Conservation (phyloP, 257 asterid species). For the Scutellaria minor region DNA sequence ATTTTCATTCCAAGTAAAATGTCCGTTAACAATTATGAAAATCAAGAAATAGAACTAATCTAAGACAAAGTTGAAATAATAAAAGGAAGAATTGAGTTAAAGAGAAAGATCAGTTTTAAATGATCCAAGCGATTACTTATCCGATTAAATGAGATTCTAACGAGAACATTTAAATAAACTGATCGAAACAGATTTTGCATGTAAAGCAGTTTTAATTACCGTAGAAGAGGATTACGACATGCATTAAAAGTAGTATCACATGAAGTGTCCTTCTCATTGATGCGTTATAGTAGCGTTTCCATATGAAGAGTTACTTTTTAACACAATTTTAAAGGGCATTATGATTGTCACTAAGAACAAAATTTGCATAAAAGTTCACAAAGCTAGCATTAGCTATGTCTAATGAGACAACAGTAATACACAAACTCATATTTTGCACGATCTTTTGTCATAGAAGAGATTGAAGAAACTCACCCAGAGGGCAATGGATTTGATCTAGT, state of each 20-base stretch:
- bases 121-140: slow-evolving; percentile 1
- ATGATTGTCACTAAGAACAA: background rate
- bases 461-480: slow-evolving; percentile 47
- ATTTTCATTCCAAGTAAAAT: background rate
- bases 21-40: background rate
- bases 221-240: background rate
- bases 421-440: slow-evolving; percentile 5
- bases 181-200: slow-evolving; percentile 7
- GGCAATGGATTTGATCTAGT: slow-evolving; percentile 48
- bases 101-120: background rate
- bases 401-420: background rate
- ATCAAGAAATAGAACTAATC: background rate
- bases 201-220: background rate
- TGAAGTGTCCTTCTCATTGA: background rate
- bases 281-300: background rate
- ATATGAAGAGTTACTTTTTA: background rate
- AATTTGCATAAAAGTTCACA: background rate
- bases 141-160: background rate
- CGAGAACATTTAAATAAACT: background rate
- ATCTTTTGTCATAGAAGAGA: slow-evolving; percentile 25
- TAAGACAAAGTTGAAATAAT: background rate
- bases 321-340: background rate
- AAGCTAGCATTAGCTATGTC: background rate
- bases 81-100: background rate
- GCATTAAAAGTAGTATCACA: slow-evolving; percentile 4